Evolutionary conservation across 2,329 filamentous ascomycete genomes (phyloP).

Genomic region (Ceratocystis cubensis): DNA sequence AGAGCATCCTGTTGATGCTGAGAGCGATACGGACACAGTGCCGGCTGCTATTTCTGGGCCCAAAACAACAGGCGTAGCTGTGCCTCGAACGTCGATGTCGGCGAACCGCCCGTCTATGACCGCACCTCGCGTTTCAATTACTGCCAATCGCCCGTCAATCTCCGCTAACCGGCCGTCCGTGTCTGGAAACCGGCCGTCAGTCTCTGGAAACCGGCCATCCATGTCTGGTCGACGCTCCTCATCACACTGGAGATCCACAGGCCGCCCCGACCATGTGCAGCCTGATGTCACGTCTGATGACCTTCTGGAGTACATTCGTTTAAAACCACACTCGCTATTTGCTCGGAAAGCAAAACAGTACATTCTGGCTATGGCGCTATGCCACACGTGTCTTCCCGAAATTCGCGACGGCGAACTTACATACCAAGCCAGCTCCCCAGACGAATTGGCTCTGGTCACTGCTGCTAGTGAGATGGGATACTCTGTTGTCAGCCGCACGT

Average conservation of each 20-base stretch:
- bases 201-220: constrained; percentile 26
- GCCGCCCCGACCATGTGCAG: constrained; percentile 38
- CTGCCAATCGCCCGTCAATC: constrained; percentile 14
- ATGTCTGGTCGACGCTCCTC: constrained; percentile 33
- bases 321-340: constrained; percentile 63
- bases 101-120: constrained; percentile 22
- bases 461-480: constrained; percentile 80
- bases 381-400: constrained; percentile 84
- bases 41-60: constrained; percentile 18
- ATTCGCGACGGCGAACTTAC: constrained; percentile 56
- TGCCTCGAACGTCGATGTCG: constrained; percentile 16
- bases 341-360: constrained; percentile 70
- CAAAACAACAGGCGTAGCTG: neutral
- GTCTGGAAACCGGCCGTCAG: constrained; percentile 26
- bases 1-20: constrained; percentile 25
- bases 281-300: constrained; percentile 55
- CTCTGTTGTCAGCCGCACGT: constrained; percentile 59
- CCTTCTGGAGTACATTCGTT: constrained; percentile 63
- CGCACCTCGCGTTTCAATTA: constrained; percentile 24
- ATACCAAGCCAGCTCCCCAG: constrained; percentile 81
- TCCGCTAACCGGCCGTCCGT: constrained; percentile 23
- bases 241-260: constrained; percentile 39
- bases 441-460: constrained; percentile 73
- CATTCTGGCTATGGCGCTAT: constrained; percentile 71
- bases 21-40: constrained; percentile 24